phyloP scores from a whole-genome alignment of 164 flowering plant genomes.

The Houttuynia cordata region DNA sequence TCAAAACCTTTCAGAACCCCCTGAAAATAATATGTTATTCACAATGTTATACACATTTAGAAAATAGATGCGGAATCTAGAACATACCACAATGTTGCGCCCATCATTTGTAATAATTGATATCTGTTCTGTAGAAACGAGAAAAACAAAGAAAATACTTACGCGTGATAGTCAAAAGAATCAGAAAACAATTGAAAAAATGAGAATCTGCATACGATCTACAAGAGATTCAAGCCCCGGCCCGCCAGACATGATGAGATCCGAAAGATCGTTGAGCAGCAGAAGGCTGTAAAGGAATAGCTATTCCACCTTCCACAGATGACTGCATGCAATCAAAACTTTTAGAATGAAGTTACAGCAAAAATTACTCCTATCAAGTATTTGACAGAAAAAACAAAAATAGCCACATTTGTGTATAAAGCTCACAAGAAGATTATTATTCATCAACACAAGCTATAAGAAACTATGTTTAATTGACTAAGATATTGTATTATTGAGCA shows the following conservation, averaged over 20 bases:
- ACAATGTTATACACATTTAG: neutral
- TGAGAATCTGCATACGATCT: slow-evolving; percentile 41
- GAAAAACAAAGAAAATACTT: too few relatives aligned
- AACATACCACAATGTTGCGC: slow-evolving; percentile 73
- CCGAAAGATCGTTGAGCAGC: neutral
- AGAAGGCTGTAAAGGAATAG: neutral
- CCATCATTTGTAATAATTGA: slow-evolving; percentile 87
- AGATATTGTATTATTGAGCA: too few relatives aligned
- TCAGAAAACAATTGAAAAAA: neutral
- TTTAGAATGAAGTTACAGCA: too few relatives aligned
- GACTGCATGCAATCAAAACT: too few relatives aligned
- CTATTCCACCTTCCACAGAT: too few relatives aligned
- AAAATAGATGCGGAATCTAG: neutral
- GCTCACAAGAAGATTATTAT: too few relatives aligned
- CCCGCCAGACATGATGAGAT: slow-evolving; percentile 31
- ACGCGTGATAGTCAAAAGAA: neutral
- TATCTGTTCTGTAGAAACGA: slow-evolving; percentile 43
- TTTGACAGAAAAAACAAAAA: too few relatives aligned
- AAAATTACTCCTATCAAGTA: too few relatives aligned
- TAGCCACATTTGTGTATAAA: too few relatives aligned
- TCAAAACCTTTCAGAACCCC: slow-evolving; percentile 86
- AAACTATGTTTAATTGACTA: too few relatives aligned
- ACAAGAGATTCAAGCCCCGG: slow-evolving; percentile 60
- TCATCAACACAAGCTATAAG: too few relatives aligned
- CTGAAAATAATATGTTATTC: slow-evolving; percentile 14